phyloP scores from a whole-genome alignment of 768 basidiomycete species.

The Heimioporus sp. region DNA sequence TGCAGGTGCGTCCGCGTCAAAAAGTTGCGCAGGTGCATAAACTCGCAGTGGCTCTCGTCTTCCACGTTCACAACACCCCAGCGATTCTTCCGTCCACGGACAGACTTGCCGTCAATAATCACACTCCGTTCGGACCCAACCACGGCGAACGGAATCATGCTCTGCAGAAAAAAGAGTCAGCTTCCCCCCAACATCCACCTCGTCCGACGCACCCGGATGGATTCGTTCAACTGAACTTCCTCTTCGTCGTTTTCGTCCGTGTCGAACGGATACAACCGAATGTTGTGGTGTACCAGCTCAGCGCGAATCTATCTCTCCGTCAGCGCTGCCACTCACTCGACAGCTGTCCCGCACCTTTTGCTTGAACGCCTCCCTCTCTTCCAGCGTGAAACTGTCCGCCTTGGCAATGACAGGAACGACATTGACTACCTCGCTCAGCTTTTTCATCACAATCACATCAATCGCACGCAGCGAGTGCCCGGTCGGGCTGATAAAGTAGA shows the following conservation, averaged over 20 bases:
- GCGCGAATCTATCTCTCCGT: conserved; percentile 73
- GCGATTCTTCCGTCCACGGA: conserved; percentile 94
- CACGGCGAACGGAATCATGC: conserved; percentile 94
- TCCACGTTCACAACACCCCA: conserved; percentile 99
- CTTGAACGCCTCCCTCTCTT: conserved; percentile 94
- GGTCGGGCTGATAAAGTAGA: conserved; percentile 99
- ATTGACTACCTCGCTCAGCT: conserved; percentile 97
- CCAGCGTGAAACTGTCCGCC: conserved; percentile 89
- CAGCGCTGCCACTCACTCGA: neutral
- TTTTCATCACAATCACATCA: conserved; percentile 98
- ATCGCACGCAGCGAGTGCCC: conserved; percentile 95
- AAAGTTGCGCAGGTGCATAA: conserved; percentile 96
- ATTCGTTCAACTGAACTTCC: conserved; percentile 85
- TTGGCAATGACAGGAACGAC: conserved; percentile 99
- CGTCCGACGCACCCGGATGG: conserved; percentile 70
- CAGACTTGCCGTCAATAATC: conserved; percentile 92
- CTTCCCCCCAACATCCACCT: neutral
- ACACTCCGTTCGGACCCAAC: conserved; percentile 97
- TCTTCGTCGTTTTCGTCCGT: conserved; percentile 94
- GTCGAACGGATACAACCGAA: conserved; percentile 95
- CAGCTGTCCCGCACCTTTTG: conserved; percentile 55
- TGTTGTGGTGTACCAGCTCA: conserved; percentile 87
- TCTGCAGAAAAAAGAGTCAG: conserved; percentile 43
- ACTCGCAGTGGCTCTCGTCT: conserved; percentile 96
- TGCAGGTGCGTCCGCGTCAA: conserved; percentile 95